phyloP scores from a whole-genome alignment of 805 yeast genomes.

The Candida silvicultrix region DNA sequence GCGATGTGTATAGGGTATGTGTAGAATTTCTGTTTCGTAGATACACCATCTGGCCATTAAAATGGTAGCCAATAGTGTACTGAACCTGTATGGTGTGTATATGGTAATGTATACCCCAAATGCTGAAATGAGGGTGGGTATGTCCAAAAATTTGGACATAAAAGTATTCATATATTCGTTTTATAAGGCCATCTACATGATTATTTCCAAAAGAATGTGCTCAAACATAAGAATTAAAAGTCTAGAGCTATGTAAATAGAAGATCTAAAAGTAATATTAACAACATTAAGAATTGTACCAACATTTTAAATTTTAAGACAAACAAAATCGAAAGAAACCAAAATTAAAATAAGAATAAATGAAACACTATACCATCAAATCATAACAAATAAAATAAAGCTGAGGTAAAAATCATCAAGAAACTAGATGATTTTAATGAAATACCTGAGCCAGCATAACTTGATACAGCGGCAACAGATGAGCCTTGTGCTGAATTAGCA shows the following conservation, averaged over 20 bases:
- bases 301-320: not conserved
- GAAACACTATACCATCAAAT: not conserved
- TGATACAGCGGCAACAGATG: not conserved
- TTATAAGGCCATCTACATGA: too few species aligned
- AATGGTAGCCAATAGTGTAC: too few species aligned
- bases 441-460: not conserved
- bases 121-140: too few species aligned
- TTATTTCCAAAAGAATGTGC: too few species aligned
- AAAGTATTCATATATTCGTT: too few species aligned
- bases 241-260: not conserved
- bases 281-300: not conserved
- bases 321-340: not conserved
- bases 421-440: not conserved
- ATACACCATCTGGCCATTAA: too few species aligned
- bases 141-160: too few species aligned
- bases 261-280: not conserved
- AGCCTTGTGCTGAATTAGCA: not conserved
- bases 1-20: too few species aligned
- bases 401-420: not conserved
- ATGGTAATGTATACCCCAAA: too few species aligned
- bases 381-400: not conserved
- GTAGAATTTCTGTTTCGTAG: too few species aligned
- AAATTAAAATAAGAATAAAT: not conserved
- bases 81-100: too few species aligned
- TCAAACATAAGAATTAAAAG: not conserved